phyloP scores from a whole-genome alignment of 176 grass and related monocot species.

The Sorghum bicolor region Sorghum_bicolor_NCBIv3 NC_012875.2:56869001-56869500 shows the following conservation, averaged over 20 bases:
- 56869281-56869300: slow-evolving; percentile 36
- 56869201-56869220: slow-evolving; percentile 45
- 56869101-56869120: slow-evolving; percentile 44
- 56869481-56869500: not conserved
- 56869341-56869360: slow-evolving; percentile 27
- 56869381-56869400: slow-evolving; percentile 23
- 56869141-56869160: slow-evolving; percentile 44
- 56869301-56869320: slow-evolving; percentile 38
- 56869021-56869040: slow-evolving; percentile 39
- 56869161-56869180: slow-evolving; percentile 18
- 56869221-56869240: slow-evolving; percentile 43
- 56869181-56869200: slow-evolving; percentile 6
- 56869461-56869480: slow-evolving; percentile 37
- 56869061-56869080: slow-evolving; percentile 42
- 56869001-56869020: slow-evolving; percentile 23
- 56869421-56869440: slow-evolving; percentile 35
- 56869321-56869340: slow-evolving; percentile 38
- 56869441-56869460: slow-evolving; percentile 40
- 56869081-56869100: not conserved
- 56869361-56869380: slow-evolving; percentile 35
- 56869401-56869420: slow-evolving; percentile 42
- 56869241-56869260: slow-evolving; percentile 43
- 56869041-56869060: slow-evolving; percentile 38
- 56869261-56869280: slow-evolving; percentile 29
- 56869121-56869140: slow-evolving; percentile 41